Base-by-base conservation (phyloP, 1,284 basidiomycete genomes). In the Butyriboletus appendiculatus region DNA sequence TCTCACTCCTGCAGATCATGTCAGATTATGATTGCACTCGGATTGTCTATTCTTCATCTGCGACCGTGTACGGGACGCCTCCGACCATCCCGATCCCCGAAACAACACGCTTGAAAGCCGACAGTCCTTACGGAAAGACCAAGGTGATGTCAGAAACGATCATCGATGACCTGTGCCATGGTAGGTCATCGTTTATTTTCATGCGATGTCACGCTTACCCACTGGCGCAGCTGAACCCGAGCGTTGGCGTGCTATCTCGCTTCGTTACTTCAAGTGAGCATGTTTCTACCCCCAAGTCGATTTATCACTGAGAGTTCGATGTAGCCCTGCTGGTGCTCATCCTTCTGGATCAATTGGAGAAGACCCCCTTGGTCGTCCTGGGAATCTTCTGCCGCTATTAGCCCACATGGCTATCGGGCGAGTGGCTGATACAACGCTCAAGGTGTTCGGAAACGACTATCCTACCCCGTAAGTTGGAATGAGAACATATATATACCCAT, bases 21-120 rank as follows among this genome's bases (percentile, higher is more conserved):
- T 79, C 81, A 53, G 88, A 91, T 58, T 92, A 87, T 72, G 86
- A 88, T 55, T 92, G 89, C 76, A 81, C 82, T 57, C 84, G 92
- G 56, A 79, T 99, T 59, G 96, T 99, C 58, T 99, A 98, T 78
- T 98, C 95, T 1, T 98, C 96, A 12, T 97, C 94, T 24, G 97
- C 97, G 2, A 99, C 97, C n/a, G 97, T 99, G 34, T 99, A 99
- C 71, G 97, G 97, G 56, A 95, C 88, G 3, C 97, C 97, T 9
- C 88, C 92, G 44, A 77, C 78, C 53, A 93, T 99, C 55, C 97
- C 97, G 45, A 99, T 99, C 62, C 94, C 95, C 20, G 97, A 99
- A 75, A 84, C 88, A 4, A 95, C 94, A 7, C 88, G 91, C 12
- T 75, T 99, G 56, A 76, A 90, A 67, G 93, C 96, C 3, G 90